A percentile compares a stretch with the other conserved stretches of the same genome.
phyloP scores from a whole-genome alignment of 2,329 filamentous ascomycete species.

The Claviceps sp. region DNA sequence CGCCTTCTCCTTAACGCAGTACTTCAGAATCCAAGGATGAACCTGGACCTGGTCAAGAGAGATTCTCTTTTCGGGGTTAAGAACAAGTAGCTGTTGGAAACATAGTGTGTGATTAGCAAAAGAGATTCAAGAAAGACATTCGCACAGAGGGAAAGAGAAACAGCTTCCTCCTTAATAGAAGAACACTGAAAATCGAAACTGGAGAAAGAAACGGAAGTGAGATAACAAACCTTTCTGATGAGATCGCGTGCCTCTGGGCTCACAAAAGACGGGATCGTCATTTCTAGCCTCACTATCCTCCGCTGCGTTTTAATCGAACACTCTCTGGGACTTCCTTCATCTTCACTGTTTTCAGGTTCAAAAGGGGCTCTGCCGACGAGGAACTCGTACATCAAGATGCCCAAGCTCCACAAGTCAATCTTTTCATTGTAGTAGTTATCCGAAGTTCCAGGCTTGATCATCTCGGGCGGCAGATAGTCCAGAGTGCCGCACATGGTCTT shows the following conservation, averaged over 20 bases:
- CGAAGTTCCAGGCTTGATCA: constrained; percentile 69
- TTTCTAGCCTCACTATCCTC: constrained; percentile 77
- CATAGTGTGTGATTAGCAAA: constrained; percentile 12
- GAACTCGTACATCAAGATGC: constrained; percentile 93
- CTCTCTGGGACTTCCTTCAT: no score
- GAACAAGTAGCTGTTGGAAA: constrained; percentile 57
- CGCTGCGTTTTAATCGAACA: constrained; percentile 66
- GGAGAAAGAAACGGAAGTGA: not conserved
- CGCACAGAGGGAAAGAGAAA: no score
- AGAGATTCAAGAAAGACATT: not conserved
- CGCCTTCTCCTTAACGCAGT: constrained; percentile 59
- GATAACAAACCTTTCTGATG: constrained; percentile 64
- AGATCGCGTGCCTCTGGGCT: constrained; percentile 82
- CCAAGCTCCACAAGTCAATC: constrained; percentile 91
- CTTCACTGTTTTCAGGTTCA: constrained; percentile 43
- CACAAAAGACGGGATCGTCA: constrained; percentile 83
- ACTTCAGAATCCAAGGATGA: constrained; percentile 95
- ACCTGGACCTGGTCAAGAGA: constrained; percentile 75
- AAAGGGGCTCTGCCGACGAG: constrained; percentile 92
- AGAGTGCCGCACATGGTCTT: constrained; percentile 95
- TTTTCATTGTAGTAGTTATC: constrained; percentile 92
- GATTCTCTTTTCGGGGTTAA: constrained; percentile 89
- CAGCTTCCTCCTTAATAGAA: no score
- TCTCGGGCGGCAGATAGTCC: constrained; percentile 95
- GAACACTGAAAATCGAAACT: no score